Conservation (phyloP, 164 flowering plant genomes). For the Hamamelis virginiana region DNA sequence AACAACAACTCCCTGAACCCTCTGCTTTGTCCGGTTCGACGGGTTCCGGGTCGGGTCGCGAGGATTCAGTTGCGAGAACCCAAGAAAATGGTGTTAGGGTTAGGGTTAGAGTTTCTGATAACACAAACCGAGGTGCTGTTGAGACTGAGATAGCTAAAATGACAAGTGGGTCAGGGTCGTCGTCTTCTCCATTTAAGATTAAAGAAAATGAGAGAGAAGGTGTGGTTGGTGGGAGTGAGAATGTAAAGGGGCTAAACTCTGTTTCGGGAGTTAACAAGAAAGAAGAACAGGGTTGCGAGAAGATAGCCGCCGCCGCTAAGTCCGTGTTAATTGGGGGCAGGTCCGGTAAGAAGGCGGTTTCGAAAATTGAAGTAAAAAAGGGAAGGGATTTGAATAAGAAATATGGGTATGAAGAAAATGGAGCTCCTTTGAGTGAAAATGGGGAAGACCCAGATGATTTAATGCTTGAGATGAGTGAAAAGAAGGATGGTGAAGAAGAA, state of each 20-base stretch:
- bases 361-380: conserved; percentile 2
- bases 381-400: background rate
- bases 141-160: conserved; percentile 16
- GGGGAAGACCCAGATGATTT: conserved; percentile 4
- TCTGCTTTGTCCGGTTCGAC: background rate
- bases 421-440: conserved; percentile 2
- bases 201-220: conserved; percentile 8
- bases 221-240: conserved; percentile 2
- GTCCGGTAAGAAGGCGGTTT: conserved; percentile 5
- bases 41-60: background rate
- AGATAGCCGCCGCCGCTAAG: background rate
- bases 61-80: conserved; percentile 7
- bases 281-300: conserved; percentile 1
- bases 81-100: conserved; percentile 26
- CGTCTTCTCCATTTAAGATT: conserved; percentile 11
- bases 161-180: conserved; percentile 14
- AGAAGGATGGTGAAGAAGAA: conserved; percentile 16
- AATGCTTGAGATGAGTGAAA: conserved; percentile 1
- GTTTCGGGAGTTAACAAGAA: conserved; percentile 10
- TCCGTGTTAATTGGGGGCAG: background rate
- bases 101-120: conserved; percentile 21
- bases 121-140: background rate
- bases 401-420: conserved; percentile 6
- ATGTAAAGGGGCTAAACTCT: conserved; percentile 5
- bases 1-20: conserved; percentile 2